Percentiles rank a stretch among this genome's conserved stretches.
Evolutionary conservation across 139 green algal genomes (phyloP).

Genomic region (Penium margaritaceum): DNA sequence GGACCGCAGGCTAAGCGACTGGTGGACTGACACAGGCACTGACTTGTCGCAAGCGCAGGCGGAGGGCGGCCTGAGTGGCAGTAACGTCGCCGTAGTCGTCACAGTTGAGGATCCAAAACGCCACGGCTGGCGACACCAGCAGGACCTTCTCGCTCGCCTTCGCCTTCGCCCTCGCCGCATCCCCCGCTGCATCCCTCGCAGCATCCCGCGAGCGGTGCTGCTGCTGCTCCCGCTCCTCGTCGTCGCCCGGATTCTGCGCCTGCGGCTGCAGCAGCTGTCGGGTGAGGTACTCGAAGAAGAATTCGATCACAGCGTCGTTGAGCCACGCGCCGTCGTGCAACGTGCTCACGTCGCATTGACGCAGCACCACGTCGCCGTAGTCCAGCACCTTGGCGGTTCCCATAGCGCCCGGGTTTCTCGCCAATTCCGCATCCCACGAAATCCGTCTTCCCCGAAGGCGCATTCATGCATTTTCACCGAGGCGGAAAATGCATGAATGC

Average conservation of each 20-base stretch:
- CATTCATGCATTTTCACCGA: no score
- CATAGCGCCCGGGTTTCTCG: no score
- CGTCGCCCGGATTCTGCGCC: background rate
- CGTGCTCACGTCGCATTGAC: constrained; percentile 7
- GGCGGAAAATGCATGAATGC: no score
- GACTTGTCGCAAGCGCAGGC: no score
- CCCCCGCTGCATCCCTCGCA: background rate
- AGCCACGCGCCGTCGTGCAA: constrained; percentile 12
- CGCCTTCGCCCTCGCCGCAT: background rate
- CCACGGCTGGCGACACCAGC: constrained; percentile 14
- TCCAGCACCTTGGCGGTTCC: constrained; percentile 33
- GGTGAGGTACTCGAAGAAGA: constrained; percentile 37
- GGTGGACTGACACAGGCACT: no score
- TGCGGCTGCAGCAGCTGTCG: background rate
- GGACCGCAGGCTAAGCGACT: no score
- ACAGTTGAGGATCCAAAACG: constrained; percentile 33
- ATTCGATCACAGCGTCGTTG: constrained; percentile 32
- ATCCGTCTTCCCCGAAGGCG: no score
- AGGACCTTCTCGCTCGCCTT: background rate
- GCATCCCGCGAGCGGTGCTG: background rate
- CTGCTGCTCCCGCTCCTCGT: background rate
- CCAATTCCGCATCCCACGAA: no score
- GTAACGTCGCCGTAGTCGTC: background rate
- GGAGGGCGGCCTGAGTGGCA: no score
- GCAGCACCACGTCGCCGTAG: constrained; percentile 23